These are phyloP conservation scores for Apiospora pterosperma DNA, from an alignment of 2,329 filamentous ascomycete species.

Conservation along the genomic window DNA sequence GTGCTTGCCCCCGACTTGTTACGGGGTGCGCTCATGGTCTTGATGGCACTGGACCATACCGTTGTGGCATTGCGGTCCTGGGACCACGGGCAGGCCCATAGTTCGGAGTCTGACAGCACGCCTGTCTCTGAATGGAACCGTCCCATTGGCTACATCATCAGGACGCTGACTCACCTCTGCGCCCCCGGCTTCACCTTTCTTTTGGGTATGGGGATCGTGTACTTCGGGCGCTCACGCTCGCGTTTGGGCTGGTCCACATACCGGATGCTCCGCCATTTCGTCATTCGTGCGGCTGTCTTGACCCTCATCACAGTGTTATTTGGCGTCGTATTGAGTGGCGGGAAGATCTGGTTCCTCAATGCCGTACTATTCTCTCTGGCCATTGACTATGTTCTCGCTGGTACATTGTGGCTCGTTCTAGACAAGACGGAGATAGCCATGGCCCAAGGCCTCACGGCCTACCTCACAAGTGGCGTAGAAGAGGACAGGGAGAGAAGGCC, in stretches of 20 bases:
- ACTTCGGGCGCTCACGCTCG: conserved; percentile 39
- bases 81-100: conserved; percentile 35
- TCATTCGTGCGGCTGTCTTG: conserved; percentile 32
- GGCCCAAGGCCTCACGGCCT: conserved; percentile 19
- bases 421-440: conserved; percentile 31
- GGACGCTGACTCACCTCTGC: conserved; percentile 42
- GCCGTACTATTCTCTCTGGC: conserved; percentile 41
- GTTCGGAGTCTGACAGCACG: conserved; percentile 32
- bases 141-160: conserved; percentile 33
- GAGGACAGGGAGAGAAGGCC: conserved; percentile 15
- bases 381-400: conserved; percentile 41
- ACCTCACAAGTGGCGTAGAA: conserved; percentile 7
- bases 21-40: conserved; percentile 39
- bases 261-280: conserved; percentile 35
- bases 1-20: conserved; percentile 41
- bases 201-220: conserved; percentile 43
- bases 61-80: conserved; percentile 36
- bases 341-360: conserved; percentile 39
- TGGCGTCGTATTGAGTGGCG: conserved; percentile 29
- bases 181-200: conserved; percentile 43
- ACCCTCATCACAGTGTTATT: conserved; percentile 28
- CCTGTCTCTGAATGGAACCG: conserved; percentile 35
- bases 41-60: conserved; percentile 44
- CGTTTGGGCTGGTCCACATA: conserved; percentile 34
- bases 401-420: conserved; percentile 37